Evolutionary conservation across 176 grass and related monocot genomes (phyloP), one percentile per base, ranked within the genome.

Genomic region (Triticum urartu): DNA sequence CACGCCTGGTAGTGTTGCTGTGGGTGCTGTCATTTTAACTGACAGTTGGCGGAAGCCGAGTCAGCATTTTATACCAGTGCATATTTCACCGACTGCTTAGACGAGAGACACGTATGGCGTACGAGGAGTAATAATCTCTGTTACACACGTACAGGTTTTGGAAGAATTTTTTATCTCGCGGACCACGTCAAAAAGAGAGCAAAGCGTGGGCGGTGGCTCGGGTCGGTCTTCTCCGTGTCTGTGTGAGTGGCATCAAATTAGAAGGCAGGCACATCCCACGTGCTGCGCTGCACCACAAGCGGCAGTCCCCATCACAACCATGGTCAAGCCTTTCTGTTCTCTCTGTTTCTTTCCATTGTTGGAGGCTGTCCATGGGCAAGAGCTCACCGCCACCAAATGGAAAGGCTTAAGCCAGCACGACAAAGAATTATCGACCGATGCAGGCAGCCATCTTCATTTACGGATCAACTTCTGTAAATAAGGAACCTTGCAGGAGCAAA

Each of bases 181-280:
- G 25, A 62, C 38, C 58, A 25, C 69, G 4, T 35, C 59, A 11
- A 40, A 68, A 54, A 74, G 12, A 18, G 9, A 56, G 45, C 9
- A 85, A 39, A 68, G 64, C 75, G 33, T 60, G 84, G 83, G 45
- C 62, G 62, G 83, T 78, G 83, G 77, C 39, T 5, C 40, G 50
- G 50, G 50, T 38, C 21, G 54, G 35, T 86, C 48, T 1, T 63
- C 68, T 83, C 34, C 67, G 50, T 56, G 50, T 56, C 8, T 0
- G 12, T 28, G 22, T 5, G 7, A 2, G 43, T 5, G 43, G 33
- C 12, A 10, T 36, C 22, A 43, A 42, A 43, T 18, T 64, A 13
- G 3, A 34, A 34, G 33, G 12, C 63, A 64, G 4, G 6, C 3
- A 7, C 75, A 15, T 54, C 32, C 20, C 5, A 12, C 39, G 24